These are phyloP conservation scores for Mortierella antarctica DNA, from an alignment of 192 early-diverging fungal species.

Conservation along the genomic window DNA sequence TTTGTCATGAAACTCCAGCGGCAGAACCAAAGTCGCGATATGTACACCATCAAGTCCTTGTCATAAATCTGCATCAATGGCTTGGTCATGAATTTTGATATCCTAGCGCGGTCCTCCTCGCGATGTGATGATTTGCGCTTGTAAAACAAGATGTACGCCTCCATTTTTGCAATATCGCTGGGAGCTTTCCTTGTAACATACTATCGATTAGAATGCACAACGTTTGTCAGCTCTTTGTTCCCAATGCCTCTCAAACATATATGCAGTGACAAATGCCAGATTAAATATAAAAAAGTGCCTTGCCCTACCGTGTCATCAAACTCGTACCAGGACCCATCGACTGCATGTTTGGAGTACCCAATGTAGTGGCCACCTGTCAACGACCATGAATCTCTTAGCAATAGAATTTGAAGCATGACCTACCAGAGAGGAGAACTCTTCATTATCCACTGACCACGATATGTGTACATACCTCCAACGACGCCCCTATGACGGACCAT, in stretches of 20 bases:
- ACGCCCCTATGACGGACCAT: constrained; percentile 53
- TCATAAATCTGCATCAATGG: constrained; percentile 43
- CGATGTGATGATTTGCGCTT: constrained; percentile 33
- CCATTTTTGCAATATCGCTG: constrained; percentile 50
- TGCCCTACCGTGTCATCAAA: constrained; percentile 57
- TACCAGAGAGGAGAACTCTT: background rate
- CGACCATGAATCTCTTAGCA: background rate
- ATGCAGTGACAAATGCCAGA: background rate
- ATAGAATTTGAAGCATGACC: background rate
- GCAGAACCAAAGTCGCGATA: constrained; percentile 56
- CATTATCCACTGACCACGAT: background rate
- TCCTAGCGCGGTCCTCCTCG: constrained; percentile 40
- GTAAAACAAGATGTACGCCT: constrained; percentile 57
- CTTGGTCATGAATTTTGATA: constrained; percentile 43
- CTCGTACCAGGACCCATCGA: constrained; percentile 55
- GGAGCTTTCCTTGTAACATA: constrained; percentile 53
- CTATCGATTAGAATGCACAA: constrained; percentile 1
- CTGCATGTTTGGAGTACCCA: constrained; percentile 50
- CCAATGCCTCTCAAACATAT: background rate
- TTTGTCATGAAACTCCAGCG: constrained; percentile 42
- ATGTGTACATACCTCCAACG: constrained; percentile 38
- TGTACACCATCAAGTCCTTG: constrained; percentile 40
- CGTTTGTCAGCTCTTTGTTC: background rate
- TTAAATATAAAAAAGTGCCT: background rate
- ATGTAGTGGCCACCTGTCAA: constrained; percentile 55